phyloP scores from a whole-genome alignment of 495 filamentous ascomycete species.

The Trichoderma gamsii region DNA sequence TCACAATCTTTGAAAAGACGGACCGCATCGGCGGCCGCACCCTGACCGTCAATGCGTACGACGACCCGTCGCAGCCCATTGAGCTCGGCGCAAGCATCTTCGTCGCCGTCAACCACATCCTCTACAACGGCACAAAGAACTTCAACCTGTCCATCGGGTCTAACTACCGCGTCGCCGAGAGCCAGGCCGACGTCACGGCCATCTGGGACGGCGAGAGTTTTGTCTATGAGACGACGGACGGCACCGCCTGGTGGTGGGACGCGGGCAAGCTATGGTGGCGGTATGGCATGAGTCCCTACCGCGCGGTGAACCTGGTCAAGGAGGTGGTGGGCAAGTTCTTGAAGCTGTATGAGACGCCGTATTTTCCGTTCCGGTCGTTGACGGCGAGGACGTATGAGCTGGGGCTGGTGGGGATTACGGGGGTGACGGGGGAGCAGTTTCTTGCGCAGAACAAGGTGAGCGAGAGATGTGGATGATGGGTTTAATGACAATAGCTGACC shows the following conservation, averaged over 20 bases:
- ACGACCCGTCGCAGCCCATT: constrained; percentile 61
- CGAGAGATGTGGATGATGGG: background rate
- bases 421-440: constrained; percentile 64
- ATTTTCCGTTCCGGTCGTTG: constrained; percentile 78
- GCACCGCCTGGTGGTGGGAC: constrained; percentile 67
- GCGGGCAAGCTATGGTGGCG: constrained; percentile 72
- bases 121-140: constrained; percentile 64
- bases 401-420: constrained; percentile 57
- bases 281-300: constrained; percentile 74
- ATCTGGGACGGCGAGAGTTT: constrained; percentile 78
- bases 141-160: constrained; percentile 54
- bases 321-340: constrained; percentile 66
- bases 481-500: background rate
- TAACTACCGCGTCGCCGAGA: constrained; percentile 26
- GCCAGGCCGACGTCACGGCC: constrained; percentile 49
- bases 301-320: constrained; percentile 68
- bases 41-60: constrained; percentile 78
- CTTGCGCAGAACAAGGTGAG: constrained; percentile 57
- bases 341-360: constrained; percentile 69
- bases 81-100: constrained; percentile 94
- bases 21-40: constrained; percentile 79
- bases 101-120: constrained; percentile 76
- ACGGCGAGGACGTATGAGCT: constrained; percentile 58
- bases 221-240: constrained; percentile 52
- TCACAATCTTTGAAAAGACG: constrained; percentile 84